These are phyloP conservation scores for Sarocladium brachiariae DNA, from an alignment of 2,329 filamentous ascomycete species.

Conservation along the genomic window DNA sequence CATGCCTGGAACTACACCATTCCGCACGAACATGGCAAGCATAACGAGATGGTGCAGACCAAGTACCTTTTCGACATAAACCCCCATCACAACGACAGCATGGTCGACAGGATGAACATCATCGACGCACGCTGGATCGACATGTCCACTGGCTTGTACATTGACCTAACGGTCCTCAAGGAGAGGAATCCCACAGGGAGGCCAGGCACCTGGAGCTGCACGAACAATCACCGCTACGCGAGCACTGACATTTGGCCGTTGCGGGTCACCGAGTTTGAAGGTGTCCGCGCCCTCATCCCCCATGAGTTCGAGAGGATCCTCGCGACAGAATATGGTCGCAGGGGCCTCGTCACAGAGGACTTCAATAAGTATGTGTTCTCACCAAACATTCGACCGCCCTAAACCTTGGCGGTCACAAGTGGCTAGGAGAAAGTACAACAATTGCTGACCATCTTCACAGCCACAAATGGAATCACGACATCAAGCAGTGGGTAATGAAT, in stretches of 20 bases:
- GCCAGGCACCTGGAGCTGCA: constrained; percentile 69
- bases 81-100: constrained; percentile 55
- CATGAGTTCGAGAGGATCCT: constrained; percentile 61
- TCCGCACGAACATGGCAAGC: constrained; percentile 31
- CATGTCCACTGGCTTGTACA: constrained; percentile 65
- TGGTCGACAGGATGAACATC: constrained; percentile 65
- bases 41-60: constrained; percentile 27
- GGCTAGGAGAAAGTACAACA: not conserved
- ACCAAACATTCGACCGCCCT: no score
- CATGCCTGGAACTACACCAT: constrained; percentile 47
- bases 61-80: constrained; percentile 73
- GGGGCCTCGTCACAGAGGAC: constrained; percentile 52
- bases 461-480: constrained; percentile 51
- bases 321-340: constrained; percentile 57
- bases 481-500: constrained; percentile 53
- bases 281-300: constrained; percentile 62
- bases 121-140: constrained; percentile 86
- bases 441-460: constrained; percentile 27
- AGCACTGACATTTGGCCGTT: constrained; percentile 70
- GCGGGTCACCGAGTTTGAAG: constrained; percentile 68
- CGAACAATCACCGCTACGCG: constrained; percentile 69
- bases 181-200: constrained; percentile 49
- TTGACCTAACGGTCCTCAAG: constrained; percentile 73
- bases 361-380: constrained; percentile 50
- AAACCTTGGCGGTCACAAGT: no score